Evolutionary conservation across 2,329 filamentous ascomycete genomes (phyloP), one percentile per base, ranked within the genome.

Genomic region (Xylariaceae sp.): DNA sequence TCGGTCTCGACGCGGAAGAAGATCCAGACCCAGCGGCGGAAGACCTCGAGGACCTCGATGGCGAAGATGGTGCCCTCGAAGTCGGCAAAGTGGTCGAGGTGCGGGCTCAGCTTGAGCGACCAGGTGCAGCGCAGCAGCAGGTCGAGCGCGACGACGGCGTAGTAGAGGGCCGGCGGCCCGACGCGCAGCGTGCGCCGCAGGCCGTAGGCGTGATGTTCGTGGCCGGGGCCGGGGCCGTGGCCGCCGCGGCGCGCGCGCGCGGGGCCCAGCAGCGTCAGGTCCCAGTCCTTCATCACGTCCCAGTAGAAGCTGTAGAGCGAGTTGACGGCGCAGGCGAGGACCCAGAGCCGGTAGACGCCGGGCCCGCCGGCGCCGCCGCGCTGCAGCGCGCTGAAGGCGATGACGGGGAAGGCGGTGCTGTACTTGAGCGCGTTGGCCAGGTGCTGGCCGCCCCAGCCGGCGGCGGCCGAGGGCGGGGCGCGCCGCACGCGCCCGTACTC

Each of bases 261-360:
- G 2, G 68, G 57, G 3, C 81, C 75, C 53, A 96, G 84, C 11
- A 96, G 70, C 0, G 83, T 85, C 42, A 98, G 69, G 54, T 96
- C 92, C 92, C 92, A 98, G 67, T 98, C 92, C 64, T 89, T 92
- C 35, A 86, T 73, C 19, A 96, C 79, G 52, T 98, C 92, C 92
- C 92, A 98, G 68, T 92, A 98, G 65, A 96, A 96, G n/a, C 83
- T 88, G 63, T 94, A 98, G 28, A 83, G 67, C 11, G 86, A 93
- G 59, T 98, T 95, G 49, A 92, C 54, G 21, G 87, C 65, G 19
- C 86, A 83, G 27, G 82, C 82, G 22, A 72, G 60, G 19, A 93
- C 65, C 80, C 86, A 92, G 30, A 65, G 63, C 25, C 65, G 65
- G 56, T 75, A 72, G 37, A 75, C 53, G 1, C 55, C 50, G 3